Evolutionary conservation across 345 rosid species (phyloP).

Genomic region (Camelina sativa): DNA sequence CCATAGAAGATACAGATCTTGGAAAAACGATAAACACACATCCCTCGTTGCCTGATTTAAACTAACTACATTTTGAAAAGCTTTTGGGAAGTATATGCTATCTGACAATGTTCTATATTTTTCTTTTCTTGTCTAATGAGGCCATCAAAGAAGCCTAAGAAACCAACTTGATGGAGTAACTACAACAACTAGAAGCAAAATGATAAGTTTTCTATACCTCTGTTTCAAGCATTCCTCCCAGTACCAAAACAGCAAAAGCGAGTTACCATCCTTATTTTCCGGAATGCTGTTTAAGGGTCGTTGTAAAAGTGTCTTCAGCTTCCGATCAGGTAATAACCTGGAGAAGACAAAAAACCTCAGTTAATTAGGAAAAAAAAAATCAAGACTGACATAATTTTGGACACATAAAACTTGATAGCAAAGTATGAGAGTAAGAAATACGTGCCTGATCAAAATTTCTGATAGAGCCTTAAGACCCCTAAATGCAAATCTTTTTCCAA

Average conservation of each 20-base stretch:
- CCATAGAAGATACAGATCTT: slow-evolving; percentile 1
- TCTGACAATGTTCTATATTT: not conserved
- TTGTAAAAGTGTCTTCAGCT: slow-evolving; percentile 90
- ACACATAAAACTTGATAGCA: not conserved
- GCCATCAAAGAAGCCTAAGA: slow-evolving; percentile 1
- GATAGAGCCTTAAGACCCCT: slow-evolving; percentile 85
- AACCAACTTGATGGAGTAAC: not conserved
- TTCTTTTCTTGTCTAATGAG: not conserved
- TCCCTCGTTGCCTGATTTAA: not conserved
- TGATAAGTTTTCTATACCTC: slow-evolving; percentile 53
- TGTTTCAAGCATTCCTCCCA: slow-evolving; percentile 98
- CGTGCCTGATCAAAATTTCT: slow-evolving; percentile 80
- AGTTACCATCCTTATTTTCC: slow-evolving; percentile 88
- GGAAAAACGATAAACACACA: not conserved
- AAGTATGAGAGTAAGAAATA: slow-evolving; percentile 14
- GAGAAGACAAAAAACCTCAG: not conserved
- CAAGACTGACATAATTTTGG: not conserved
- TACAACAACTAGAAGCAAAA: slow-evolving; percentile 14
- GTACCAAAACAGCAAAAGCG: slow-evolving; percentile 92
- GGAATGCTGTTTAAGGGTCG: slow-evolving; percentile 72
- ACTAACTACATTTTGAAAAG: not conserved
- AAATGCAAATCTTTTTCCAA: slow-evolving; percentile 90
- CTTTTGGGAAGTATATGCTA: not conserved
- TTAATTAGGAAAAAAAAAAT: not conserved
- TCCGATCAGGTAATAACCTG: slow-evolving; percentile 91